These are phyloP conservation scores for Rhizophora mangle DNA, from an alignment of 345 rosid species.

Conservation along the genomic window DNA sequence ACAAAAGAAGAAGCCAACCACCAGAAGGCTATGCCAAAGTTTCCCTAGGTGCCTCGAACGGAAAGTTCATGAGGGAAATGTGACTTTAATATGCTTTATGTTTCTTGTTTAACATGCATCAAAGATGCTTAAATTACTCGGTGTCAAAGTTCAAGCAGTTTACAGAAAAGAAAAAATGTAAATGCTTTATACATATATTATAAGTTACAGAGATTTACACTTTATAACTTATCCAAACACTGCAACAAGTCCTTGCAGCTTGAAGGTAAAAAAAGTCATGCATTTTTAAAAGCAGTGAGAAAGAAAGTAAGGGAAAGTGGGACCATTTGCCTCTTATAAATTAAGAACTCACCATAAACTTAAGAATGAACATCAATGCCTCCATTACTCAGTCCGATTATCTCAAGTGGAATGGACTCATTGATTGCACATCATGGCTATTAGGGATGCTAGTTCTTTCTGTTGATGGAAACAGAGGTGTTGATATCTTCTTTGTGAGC, in stretches of 20 bases:
- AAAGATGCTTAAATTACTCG: neutral
- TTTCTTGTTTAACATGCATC: too few relatives aligned
- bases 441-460: conserved; percentile 22
- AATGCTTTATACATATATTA: conserved; percentile 27
- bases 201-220: conserved; percentile 58
- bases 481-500: conserved; percentile 18
- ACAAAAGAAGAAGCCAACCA: too few relatives aligned
- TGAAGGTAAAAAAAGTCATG: conserved; percentile 28
- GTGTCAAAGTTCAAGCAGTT: conserved; percentile 1
- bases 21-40: neutral
- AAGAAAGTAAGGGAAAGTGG: conserved; percentile 16
- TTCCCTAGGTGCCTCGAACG: neutral
- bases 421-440: conserved; percentile 19
- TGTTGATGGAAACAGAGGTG: conserved; percentile 14
- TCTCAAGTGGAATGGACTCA: conserved; percentile 16
- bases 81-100: too few relatives aligned
- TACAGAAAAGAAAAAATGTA: conserved; percentile 20
- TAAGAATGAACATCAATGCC: conserved; percentile 28
- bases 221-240: conserved; percentile 36
- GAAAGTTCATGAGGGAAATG: neutral
- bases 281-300: conserved; percentile 28
- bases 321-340: conserved; percentile 28
- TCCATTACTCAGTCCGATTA: conserved; percentile 30
- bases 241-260: conserved; percentile 30
- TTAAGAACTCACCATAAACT: conserved; percentile 35